Evolutionary conservation across 1,139 yeast species (phyloP).

Genomic region (Cylindricascospora bacillispora): DNA sequence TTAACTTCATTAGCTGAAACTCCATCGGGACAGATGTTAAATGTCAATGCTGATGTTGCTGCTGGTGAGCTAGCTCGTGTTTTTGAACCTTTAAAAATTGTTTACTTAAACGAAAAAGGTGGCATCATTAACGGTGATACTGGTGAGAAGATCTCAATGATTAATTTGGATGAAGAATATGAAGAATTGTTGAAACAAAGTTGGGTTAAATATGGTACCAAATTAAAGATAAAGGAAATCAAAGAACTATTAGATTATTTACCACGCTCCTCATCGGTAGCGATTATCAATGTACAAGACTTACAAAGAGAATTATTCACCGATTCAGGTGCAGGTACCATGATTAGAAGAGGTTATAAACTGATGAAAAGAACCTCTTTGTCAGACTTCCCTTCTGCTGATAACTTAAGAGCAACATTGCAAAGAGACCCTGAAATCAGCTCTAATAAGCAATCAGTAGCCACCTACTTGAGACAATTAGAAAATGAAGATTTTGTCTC

Average conservation of each 20-base stretch:
- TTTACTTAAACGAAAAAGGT: conserved; percentile 92
- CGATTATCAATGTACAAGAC: conserved; percentile 89
- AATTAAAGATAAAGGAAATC: conserved; percentile 89
- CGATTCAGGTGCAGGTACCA: conserved; percentile 97
- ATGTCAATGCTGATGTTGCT: conserved; percentile 97
- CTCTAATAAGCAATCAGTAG: conserved; percentile 62
- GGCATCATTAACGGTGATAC: conserved; percentile 90
- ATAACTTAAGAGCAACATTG: conserved; percentile 61
- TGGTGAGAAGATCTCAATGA: conserved; percentile 78
- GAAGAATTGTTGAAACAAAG: conserved; percentile 81
- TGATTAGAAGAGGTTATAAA: conserved; percentile 94
- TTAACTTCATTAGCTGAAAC: conserved; percentile 95
- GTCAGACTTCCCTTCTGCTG: conserved; percentile 58
- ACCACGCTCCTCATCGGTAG: conserved; percentile 96
- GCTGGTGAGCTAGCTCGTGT: conserved; percentile 97
- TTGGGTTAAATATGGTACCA: conserved; percentile 98
- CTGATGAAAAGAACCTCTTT: conserved; percentile 58
- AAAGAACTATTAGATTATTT: conserved; percentile 85
- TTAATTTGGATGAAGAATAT: conserved; percentile 92
- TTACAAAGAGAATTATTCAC: conserved; percentile 95
- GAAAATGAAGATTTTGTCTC: conserved; percentile 57
- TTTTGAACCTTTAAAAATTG: conserved; percentile 92
- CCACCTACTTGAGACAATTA: conserved; percentile 65
- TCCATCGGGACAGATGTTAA: conserved; percentile 87
- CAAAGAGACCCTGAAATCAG: conserved; percentile 65